Base-by-base conservation (phyloP, 129 eudicot genomes). In the Cynara cardunculus region DNA sequence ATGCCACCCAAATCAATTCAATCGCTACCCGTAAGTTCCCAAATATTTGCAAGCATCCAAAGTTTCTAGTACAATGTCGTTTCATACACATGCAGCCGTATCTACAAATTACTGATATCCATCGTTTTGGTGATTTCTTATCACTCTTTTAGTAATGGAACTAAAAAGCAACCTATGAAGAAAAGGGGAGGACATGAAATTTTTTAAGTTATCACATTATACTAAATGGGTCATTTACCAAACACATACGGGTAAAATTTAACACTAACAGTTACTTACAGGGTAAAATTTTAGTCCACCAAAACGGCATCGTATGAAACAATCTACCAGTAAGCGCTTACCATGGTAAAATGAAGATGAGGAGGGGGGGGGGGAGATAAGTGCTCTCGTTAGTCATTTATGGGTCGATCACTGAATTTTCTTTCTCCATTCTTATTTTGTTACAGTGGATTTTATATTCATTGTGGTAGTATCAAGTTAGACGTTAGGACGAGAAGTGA, bases 11-110 rank as follows among this genome's bases (percentile, higher is more conserved):
- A 56, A 4, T 56, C 65, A 56, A 56, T 18, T 18, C 24, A 56
- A 56, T 56, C 65, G 2, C 22, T 26, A 69, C 19, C 41, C 44
- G 3, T 69, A 7, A 69, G n/a, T 28, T 69, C 39, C 21, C 39
- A 27, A 69, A 69, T 34, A 69, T 32, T 14, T 28, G 34, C 73
- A 69, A 28, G 44, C 73, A 69, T 69, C 44, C 73, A 69, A 69
- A 69, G 73, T 25, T 69, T 69, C 3, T 5, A 1, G 39, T 69
- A 28, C 39, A 18, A 27, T 21, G 19, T 13, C 12, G 24, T 69
- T 69, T 14, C n/a, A 27, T 27, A 18, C 11, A n/a, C 41, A 27
- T 32, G 34, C 73, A 1, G 0, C 13, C 10, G 37, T 49, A 49
- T 18, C 8, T 22, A 56, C 8, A 18, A 18, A 56, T 18, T 56